Evolutionary conservation across 2,329 filamentous ascomycete species (phyloP).

Genomic region (Fusarium sp.): DNA sequence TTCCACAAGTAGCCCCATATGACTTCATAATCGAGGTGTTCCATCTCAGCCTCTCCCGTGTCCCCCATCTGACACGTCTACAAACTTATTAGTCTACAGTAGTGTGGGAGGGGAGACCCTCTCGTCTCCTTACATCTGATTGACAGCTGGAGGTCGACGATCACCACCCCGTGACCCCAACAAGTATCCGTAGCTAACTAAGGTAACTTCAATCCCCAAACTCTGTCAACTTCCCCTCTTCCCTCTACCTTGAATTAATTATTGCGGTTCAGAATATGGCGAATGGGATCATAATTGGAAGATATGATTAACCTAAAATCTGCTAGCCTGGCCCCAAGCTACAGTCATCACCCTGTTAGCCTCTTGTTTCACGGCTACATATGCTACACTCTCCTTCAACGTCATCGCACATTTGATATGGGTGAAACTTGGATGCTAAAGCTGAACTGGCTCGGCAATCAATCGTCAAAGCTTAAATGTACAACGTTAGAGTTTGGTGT

Average conservation of each 20-base stretch:
- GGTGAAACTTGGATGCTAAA: background rate
- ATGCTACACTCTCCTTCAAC: background rate
- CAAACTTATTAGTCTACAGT: constrained; percentile 1
- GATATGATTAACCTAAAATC: background rate
- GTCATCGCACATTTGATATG: constrained; percentile 9
- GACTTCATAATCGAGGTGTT: constrained; percentile 26
- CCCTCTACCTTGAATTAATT: background rate
- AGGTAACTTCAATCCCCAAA: background rate
- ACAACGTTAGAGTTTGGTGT: constrained; percentile 15
- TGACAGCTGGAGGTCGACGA: constrained; percentile 3
- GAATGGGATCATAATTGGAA: constrained; percentile 11
- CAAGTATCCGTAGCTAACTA: background rate
- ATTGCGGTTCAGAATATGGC: background rate
- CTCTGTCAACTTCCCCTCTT: constrained; percentile 16
- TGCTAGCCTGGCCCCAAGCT: background rate
- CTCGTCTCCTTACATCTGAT: constrained; percentile 5
- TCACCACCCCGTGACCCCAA: constrained; percentile 29
- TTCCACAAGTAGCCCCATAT: constrained; percentile 30
- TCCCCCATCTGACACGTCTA: constrained; percentile 30
- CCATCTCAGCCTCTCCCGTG: constrained; percentile 28
- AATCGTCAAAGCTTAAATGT: background rate
- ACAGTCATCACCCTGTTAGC: background rate
- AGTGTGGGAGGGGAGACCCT: constrained; percentile 3
- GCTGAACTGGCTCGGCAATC: background rate
- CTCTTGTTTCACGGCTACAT: constrained; percentile 2